Evolutionary conservation across 768 basidiomycete species (phyloP), one percentile per base, ranked within the genome.

Genomic region (Crassisporium funariophilum): DNA sequence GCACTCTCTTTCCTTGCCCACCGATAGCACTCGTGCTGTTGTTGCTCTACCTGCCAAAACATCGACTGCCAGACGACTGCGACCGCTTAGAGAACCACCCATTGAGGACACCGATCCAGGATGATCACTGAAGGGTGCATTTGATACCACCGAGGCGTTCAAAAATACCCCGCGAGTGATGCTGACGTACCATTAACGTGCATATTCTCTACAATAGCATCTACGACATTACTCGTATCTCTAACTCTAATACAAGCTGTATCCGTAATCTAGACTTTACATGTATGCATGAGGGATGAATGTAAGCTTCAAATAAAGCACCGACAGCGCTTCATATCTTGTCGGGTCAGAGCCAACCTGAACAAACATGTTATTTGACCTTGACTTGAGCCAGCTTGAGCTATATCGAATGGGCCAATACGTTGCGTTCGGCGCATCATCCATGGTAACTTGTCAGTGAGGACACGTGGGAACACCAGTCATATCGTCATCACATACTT

Each of bases 11-110:
- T 60, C 63, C 15, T 53, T 56, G 13, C 40, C 53, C n/a, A 68
- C 69, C 25, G 77, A 78, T 42, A 62, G 64, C 33, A 74, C 83
- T 12, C 27, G 13, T 29, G 13, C 27, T 29, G 13, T 29, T 29
- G 8, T 29, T 7, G 13, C 49, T 12, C 33, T 50, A 23, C 44
- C 49, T 13, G 44, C 44, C 10, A 50, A 53, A 34, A 27, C 25
- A n/a, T 19, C 52, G 29, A 33, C 29, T 23, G 24, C 37, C 16
- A 46, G 46, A 35, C 35, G 52, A 34, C 25, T 51, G 19, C 55
- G 55, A 17, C 34, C 27, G 29, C 22, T 43, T 33, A 48, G 46
- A 17, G 49, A 53, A 46, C 12, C 36, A 33, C 50, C 49, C 16
- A 51, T 27, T 21, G 52, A 53, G 20, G 41, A 35, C 13, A 25